Evolutionary conservation across 2,329 filamentous ascomycete species (phyloP), one percentile per base, ranked within the genome.

Genomic region (Ilyonectria robusta): DNA sequence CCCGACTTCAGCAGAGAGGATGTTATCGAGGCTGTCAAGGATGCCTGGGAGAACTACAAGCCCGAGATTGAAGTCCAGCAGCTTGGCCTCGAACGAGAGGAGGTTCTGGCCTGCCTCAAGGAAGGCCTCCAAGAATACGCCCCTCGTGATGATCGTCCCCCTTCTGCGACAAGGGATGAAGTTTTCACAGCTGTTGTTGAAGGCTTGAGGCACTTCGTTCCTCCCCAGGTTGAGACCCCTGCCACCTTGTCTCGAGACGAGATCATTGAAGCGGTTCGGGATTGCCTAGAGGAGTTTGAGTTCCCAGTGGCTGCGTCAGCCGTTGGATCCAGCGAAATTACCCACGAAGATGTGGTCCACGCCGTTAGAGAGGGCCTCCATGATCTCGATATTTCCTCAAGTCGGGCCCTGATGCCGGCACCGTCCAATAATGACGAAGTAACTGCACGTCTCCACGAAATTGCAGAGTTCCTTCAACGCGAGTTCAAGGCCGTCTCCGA

Each of bases 11-110:
- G 90, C 73, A 89, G 93, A 71, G 94, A 97, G 55, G 94, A 97
- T 65, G 93, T 98, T 40, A 88, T 98, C 2, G 88, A 93, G 31
- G 94, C 95, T 3, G 93, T 98, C 15, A 91, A 91, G 72, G 94
- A 97, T 73, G 95, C 95, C 1, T 97, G 94, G 90, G 95, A 98
- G 77, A 93, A 91, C 60, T 97, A 97, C 82, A 97, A 97, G 81
- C 95, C 95, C 1, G 94, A 98, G 74, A 94, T 97, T 57, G 92
- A 97, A 73, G 87, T 97, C 5, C 92, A 97, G 74, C 94, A 97
- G 75, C 93, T 97, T 69, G 95, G 95, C 2, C 85, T 98, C 1
- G 95, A 97, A 78, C 89, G 94, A 6, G 94, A 98, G 13, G 95
- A 98, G 77, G 93, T 98, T 54, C 85, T 98, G 15, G 90, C 92